A percentile compares a stretch with the other conserved stretches of the same genome.
phyloP scores from a whole-genome alignment of 2,329 filamentous ascomycete species.

The Penicillium sp. region DNA sequence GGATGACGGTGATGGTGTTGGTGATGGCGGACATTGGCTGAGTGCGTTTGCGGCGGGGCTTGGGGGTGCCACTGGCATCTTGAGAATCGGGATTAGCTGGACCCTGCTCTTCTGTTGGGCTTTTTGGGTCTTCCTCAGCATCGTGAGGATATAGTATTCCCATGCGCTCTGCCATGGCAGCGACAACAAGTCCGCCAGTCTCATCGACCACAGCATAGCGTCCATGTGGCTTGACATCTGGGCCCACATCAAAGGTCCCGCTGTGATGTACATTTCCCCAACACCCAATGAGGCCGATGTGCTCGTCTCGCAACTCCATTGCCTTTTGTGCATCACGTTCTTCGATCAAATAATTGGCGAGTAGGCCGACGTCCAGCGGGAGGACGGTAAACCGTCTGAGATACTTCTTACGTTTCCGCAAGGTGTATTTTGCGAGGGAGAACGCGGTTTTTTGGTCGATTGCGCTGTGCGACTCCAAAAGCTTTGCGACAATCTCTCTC shows the following conservation, averaged over 20 bases:
- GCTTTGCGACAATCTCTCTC: slow-evolving; percentile 85
- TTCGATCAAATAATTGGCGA: slow-evolving; percentile 72
- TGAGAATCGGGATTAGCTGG: slow-evolving; percentile 7
- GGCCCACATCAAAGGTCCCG: slow-evolving; percentile 36
- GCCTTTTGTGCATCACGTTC: slow-evolving; percentile 78
- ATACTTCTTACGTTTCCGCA: slow-evolving; percentile 92
- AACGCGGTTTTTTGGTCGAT: slow-evolving; percentile 93
- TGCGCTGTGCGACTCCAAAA: slow-evolving; percentile 82
- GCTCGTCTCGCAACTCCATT: slow-evolving; percentile 81
- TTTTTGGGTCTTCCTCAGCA: slow-evolving; percentile 23
- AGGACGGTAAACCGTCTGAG: slow-evolving; percentile 80
- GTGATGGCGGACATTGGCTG: slow-evolving; percentile 47
- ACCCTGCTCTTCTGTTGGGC: slow-evolving; percentile 11
- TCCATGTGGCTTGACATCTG: slow-evolving; percentile 45
- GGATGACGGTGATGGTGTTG: slow-evolving; percentile 56
- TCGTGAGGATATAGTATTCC: slow-evolving; percentile 63
- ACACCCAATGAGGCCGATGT: slow-evolving; percentile 73
- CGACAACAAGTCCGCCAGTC: slow-evolving; percentile 75
- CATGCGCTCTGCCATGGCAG: slow-evolving; percentile 84
- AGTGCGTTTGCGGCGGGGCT: slow-evolving; percentile 28
- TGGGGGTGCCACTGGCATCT: slow-evolving; percentile 11
- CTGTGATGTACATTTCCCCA: slow-evolving; percentile 85
- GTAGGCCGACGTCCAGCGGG: slow-evolving; percentile 72
- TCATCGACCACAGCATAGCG: slow-evolving; percentile 84
- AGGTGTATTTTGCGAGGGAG: slow-evolving; percentile 90